Percentiles rank a stretch among this genome's conserved stretches.
These are phyloP conservation scores for Kingdonia uniflora DNA, from an alignment of 164 flowering plant genomes.

Conservation along the genomic window DNA sequence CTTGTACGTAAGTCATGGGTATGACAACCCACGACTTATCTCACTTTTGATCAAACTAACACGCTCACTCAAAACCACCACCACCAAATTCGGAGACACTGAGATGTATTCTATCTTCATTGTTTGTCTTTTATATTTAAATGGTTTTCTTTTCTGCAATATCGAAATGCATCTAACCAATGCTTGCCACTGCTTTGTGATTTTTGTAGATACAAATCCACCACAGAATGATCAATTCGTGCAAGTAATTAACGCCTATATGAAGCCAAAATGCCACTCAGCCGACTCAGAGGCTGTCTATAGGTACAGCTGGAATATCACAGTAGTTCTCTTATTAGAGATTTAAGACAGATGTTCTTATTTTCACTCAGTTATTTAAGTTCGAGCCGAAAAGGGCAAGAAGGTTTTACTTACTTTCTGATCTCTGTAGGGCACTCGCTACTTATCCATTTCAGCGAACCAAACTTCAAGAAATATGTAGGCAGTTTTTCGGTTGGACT, in stretches of 20 bases:
- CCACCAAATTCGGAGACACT: too few relatives aligned
- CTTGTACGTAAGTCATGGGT: too few relatives aligned
- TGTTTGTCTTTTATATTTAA: neutral
- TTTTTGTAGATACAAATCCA: constrained; percentile 18
- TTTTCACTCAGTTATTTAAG: too few relatives aligned
- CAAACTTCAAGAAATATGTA: constrained; percentile 60
- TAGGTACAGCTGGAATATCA: constrained; percentile 31
- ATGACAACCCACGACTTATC: too few relatives aligned
- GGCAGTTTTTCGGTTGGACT: constrained; percentile 64
- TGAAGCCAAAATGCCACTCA: constrained; percentile 82
- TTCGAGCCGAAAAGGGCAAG: neutral
- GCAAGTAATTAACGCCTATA: constrained; percentile 64
- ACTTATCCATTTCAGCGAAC: constrained; percentile 41
- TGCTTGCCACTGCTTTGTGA: neutral
- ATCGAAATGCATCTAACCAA: constrained; percentile 2
- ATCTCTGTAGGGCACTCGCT: constrained; percentile 43
- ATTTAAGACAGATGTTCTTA: too few relatives aligned
- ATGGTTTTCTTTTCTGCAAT: neutral
- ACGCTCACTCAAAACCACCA: too few relatives aligned
- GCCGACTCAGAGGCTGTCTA: constrained; percentile 64
- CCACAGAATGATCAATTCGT: constrained; percentile 21
- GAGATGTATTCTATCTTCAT: neutral
- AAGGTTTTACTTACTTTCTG: neutral
- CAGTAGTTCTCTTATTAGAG: too few relatives aligned
- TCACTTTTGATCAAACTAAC: too few relatives aligned